Percentiles rank a stretch among this genome's conserved stretches.
phyloP scores from a whole-genome alignment of 257 asterid genomes.

The Mentha longifolia region DNA sequence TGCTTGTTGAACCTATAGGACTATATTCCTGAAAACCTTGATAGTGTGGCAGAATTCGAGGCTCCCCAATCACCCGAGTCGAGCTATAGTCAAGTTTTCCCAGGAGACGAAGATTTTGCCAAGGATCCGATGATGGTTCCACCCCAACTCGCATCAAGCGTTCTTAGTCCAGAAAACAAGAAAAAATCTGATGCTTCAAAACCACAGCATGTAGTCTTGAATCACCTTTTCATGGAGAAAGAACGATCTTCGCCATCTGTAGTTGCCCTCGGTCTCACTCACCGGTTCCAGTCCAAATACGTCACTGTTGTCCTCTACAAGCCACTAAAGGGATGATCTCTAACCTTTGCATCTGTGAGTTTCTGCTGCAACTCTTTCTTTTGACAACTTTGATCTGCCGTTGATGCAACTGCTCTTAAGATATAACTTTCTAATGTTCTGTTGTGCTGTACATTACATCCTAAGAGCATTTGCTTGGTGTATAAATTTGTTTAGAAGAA shows the following conservation, averaged over 20 bases:
- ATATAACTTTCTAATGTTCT: constrained; percentile 11
- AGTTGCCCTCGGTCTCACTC: constrained; percentile 81
- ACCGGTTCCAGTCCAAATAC: constrained; percentile 84
- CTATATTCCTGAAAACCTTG: constrained; percentile 78
- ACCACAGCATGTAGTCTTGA: constrained; percentile 87
- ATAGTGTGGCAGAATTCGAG: constrained; percentile 80
- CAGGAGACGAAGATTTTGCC: constrained; percentile 73
- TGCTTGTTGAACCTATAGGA: constrained; percentile 46
- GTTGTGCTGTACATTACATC: constrained; percentile 37
- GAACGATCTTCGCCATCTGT: constrained; percentile 72
- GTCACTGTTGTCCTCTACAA: constrained; percentile 88
- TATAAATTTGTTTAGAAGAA: constrained; percentile 33
- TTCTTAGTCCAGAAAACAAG: constrained; percentile 47
- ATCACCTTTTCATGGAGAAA: constrained; percentile 83
- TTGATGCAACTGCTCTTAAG: constrained; percentile 17
- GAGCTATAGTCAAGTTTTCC: constrained; percentile 65
- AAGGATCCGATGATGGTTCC: constrained; percentile 82
- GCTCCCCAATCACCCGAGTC: constrained; percentile 88
- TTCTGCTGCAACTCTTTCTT: constrained; percentile 15
- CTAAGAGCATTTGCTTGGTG: constrained; percentile 14
- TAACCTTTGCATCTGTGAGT: not conserved
- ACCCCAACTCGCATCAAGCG: constrained; percentile 70
- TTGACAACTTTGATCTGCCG: constrained; percentile 19
- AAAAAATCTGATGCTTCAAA: constrained; percentile 47
- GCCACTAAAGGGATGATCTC: constrained; percentile 72